Percentiles rank a stretch among this genome's conserved stretches.
These are phyloP conservation scores for Fagus sylvatica DNA, from an alignment of 306 rosid genomes.

Conservation along the genomic window DNA sequence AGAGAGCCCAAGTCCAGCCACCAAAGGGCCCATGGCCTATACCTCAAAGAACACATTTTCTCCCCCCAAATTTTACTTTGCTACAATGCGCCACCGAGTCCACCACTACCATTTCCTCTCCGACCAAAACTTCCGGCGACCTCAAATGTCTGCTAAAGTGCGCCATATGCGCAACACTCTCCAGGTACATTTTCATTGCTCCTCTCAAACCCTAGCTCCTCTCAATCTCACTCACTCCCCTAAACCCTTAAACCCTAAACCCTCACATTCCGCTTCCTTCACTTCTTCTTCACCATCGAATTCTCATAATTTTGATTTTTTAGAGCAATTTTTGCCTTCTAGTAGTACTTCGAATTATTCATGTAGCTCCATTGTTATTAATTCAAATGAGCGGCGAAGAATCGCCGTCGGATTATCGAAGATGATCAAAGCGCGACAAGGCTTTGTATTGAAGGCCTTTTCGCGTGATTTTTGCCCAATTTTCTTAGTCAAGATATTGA, in stretches of 20 bases:
- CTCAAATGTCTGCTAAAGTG: constrained; percentile 52
- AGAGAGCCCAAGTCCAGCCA: too few species aligned
- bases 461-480: constrained; percentile 54
- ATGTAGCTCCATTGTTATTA: constrained; percentile 17
- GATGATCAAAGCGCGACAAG: constrained; percentile 44
- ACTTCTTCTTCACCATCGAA: constrained; percentile 7
- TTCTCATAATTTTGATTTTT: constrained; percentile 30
- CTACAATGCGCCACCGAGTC: neutral
- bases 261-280: constrained; percentile 7
- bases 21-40: neutral
- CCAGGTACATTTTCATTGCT: constrained; percentile 29
- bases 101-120: neutral
- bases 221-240: constrained; percentile 4
- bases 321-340: constrained; percentile 63
- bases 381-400: constrained; percentile 56
- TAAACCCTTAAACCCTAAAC: constrained; percentile 20
- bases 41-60: neutral
- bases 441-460: constrained; percentile 43
- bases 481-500: constrained; percentile 48
- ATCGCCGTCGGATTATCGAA: constrained; percentile 52
- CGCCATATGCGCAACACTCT: constrained; percentile 25
- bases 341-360: constrained; percentile 5
- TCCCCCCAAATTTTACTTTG: neutral
- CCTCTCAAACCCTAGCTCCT: constrained; percentile 9
- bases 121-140: constrained; percentile 17